phyloP scores from a whole-genome alignment of 2,329 filamentous ascomycete species.

The Pestalotiopsis sp. region DNA sequence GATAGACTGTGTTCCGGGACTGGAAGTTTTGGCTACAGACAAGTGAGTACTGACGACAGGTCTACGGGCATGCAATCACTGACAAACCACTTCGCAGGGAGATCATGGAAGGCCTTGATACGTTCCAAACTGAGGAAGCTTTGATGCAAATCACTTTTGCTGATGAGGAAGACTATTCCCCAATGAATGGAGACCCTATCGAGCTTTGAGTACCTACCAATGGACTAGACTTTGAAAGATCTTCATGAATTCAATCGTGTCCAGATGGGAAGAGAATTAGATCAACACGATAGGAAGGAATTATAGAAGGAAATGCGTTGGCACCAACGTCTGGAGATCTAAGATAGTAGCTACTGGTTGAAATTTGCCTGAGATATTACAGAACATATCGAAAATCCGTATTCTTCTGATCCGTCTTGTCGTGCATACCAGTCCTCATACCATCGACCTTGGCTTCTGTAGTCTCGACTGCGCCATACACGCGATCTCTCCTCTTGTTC shows the following conservation, averaged over 20 bases:
- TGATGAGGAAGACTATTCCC: slow-evolving; percentile 26
- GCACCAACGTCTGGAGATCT: too few species aligned
- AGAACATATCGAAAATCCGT: slow-evolving; percentile 55
- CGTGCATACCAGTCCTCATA: slow-evolving; percentile 57
- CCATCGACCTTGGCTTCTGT: slow-evolving; percentile 49
- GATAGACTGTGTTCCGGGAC: slow-evolving; percentile 53
- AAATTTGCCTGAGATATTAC: slow-evolving; percentile 21
- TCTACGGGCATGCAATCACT: not conserved
- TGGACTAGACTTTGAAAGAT: not conserved
- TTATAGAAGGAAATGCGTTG: too few species aligned
- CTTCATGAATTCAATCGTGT: not conserved
- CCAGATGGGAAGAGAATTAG: too few species aligned
- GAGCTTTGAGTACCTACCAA: not conserved
- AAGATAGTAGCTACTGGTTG: too few species aligned
- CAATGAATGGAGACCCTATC: slow-evolving; percentile 21
- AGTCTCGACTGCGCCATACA: slow-evolving; percentile 20
- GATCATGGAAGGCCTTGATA: slow-evolving; percentile 49
- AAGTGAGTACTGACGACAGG: slow-evolving; percentile 40
- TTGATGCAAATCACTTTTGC: slow-evolving; percentile 34
- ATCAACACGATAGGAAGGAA: too few species aligned
- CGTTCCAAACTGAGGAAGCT: slow-evolving; percentile 53
- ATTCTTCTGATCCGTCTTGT: slow-evolving; percentile 58
- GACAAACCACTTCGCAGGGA: slow-evolving; percentile 32
- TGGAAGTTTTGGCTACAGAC: slow-evolving; percentile 53
- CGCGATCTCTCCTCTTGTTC: slow-evolving; percentile 55